These are phyloP conservation scores for Lachancea waltii DNA, from an alignment of 805 yeast genomes.

Conservation along the genomic window DNA sequence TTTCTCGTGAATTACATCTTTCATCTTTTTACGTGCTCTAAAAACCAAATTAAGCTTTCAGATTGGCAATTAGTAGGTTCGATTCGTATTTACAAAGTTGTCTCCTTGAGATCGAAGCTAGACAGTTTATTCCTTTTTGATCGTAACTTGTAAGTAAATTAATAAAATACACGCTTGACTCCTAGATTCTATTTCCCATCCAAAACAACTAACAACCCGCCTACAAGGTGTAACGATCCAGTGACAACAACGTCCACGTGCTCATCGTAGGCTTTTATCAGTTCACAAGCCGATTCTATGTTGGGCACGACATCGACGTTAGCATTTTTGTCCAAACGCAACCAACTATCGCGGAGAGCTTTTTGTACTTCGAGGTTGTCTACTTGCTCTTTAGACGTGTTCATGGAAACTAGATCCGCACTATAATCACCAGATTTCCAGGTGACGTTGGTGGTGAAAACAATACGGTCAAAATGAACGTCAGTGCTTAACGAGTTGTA, in stretches of 20 bases:
- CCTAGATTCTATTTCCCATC: too few species aligned
- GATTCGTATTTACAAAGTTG: too few species aligned
- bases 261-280: slow-evolving; percentile 36
- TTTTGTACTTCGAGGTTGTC: slow-evolving; percentile 79
- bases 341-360: slow-evolving; percentile 66
- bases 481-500: slow-evolving; percentile 37
- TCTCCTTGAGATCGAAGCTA: too few species aligned
- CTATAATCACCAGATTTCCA: slow-evolving; percentile 79
- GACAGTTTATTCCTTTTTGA: too few species aligned
- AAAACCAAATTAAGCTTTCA: too few species aligned
- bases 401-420: slow-evolving; percentile 78
- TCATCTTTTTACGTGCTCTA: too few species aligned
- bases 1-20: too few species aligned
- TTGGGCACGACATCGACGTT: slow-evolving; percentile 54
- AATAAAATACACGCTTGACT: too few species aligned
- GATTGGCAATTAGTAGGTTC: too few species aligned
- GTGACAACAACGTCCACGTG: slow-evolving; percentile 75
- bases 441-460: slow-evolving; percentile 88
- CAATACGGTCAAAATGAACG: slow-evolving; percentile 60
- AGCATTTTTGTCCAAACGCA: slow-evolving; percentile 39
- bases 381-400: slow-evolving; percentile 70
- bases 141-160: too few species aligned
- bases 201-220: slow-evolving; percentile 83
- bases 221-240: slow-evolving; percentile 91
- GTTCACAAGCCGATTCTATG: slow-evolving; percentile 64